Evolutionary conservation across 2,329 filamentous ascomycete species (phyloP).

Genomic region (Venturia asperata): DNA sequence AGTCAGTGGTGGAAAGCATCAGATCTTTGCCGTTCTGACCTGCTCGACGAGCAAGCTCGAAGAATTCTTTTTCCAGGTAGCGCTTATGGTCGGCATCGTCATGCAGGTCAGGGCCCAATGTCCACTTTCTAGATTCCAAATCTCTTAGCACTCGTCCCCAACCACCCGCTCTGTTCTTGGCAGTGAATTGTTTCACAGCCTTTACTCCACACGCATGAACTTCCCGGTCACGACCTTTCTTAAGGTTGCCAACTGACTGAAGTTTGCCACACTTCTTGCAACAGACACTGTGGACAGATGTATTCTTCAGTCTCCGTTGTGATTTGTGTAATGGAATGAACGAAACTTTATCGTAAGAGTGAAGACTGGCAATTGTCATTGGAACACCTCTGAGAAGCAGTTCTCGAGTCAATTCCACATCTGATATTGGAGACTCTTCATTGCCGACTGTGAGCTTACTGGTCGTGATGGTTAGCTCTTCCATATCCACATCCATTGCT

Average conservation of each 20-base stretch:
- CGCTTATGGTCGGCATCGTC: background rate
- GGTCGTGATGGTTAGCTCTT: background rate
- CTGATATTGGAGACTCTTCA: background rate
- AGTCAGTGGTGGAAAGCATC: background rate
- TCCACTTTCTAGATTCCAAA: background rate
- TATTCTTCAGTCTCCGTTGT: background rate
- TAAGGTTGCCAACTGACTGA: background rate
- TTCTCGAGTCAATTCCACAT: background rate
- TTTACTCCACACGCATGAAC: background rate
- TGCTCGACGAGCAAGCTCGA: background rate
- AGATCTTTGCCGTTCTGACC: too few species aligned
- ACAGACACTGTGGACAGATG: background rate
- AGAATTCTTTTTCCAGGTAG: background rate
- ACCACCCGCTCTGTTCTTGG: background rate
- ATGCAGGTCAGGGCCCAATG: background rate
- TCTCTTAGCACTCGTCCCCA: background rate
- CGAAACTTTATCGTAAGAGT: background rate
- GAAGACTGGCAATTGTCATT: background rate
- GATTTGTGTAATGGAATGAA: background rate
- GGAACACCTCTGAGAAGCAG: background rate
- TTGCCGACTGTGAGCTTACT: background rate
- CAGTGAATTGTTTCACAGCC: background rate
- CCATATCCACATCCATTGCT: slow-evolving; percentile 1
- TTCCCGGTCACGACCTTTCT: too few species aligned
- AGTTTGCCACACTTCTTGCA: slow-evolving; percentile 2